Base-by-base conservation (phyloP, 169 alveolate species). In the Cryptosporidium bovis region DNA sequence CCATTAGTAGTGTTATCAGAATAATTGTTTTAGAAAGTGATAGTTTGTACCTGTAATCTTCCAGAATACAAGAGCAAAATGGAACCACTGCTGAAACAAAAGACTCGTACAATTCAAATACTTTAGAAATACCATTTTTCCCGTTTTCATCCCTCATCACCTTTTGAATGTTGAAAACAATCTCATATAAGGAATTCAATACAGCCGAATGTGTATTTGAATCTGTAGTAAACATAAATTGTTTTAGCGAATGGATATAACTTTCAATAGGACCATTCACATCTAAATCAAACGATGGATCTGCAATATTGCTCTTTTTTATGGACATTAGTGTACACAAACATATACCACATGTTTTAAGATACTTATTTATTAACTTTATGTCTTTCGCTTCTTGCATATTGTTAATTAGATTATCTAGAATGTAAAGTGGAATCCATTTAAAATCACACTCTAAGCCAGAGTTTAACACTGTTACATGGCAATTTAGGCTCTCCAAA, bases 21-120 rank as follows among this genome's bases (percentile, higher is more conserved):
- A 27, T 40, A 10, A 77, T 29, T 13, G 51, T 16, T 15, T 40
- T 53, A 12, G 65, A 13, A 64, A 56, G 36, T 20, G 77, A 77
- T 58, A 36, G 77, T 46, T 77, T 77, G 44, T 62, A 60, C 56
- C 64, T 77, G 40, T 77, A 77, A 46, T 77, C 87, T 13, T 60
- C 87, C 51, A 77, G 48, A 20, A 77, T 60, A 7, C 62, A 46
- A 27, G 65, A 44, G 16, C 71, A 60, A 0, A 77, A 15, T 24
- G 87, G 87, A 13, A 60, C 13, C 16, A 77, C 5, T 48, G 31
- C 46, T 56, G 87, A 58, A 24, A 77, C 34, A 36, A 77, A 29
- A 3, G 27, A 20, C 29, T 71, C 69, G 34, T 51, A 71, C 44
- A 71, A 40, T 29, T 51, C 84, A 20, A 71, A 24, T 31, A 10